These are phyloP conservation scores for Geotrichum ghanense DNA, from an alignment of 805 yeast genomes.

Conservation along the genomic window DNA sequence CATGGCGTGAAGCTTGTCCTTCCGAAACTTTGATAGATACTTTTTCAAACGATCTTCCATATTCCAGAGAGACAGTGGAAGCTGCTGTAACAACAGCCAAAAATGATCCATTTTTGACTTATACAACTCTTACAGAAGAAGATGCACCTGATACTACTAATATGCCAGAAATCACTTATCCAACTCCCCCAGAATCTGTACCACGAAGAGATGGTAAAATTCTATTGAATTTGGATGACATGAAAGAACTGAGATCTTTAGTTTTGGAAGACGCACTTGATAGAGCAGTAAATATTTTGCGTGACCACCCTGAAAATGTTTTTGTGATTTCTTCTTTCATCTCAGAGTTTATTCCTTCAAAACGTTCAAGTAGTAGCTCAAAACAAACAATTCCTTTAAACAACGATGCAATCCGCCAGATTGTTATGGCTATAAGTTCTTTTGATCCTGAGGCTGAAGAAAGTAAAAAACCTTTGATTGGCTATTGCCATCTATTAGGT, in stretches of 20 bases:
- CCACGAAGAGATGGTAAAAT: conserved; percentile 11
- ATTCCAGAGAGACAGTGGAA: conserved; percentile 6
- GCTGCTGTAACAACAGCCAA: conserved; percentile 8
- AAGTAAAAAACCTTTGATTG: conserved; percentile 8
- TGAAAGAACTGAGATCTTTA: conserved; percentile 16
- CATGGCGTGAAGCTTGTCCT: conserved; percentile 17
- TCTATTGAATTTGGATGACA: conserved; percentile 12
- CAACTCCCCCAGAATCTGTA: conserved; percentile 8
- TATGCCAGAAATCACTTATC: not conserved
- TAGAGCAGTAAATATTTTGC: conserved; percentile 13
- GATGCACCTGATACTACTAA: conserved; percentile 2
- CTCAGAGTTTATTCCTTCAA: conserved; percentile 8
- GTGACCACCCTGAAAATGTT: conserved; percentile 15
- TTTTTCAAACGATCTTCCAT: conserved; percentile 9
- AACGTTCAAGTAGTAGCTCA: not conserved
- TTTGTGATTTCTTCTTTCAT: conserved; percentile 13
- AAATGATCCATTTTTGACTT: not conserved
- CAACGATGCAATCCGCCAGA: conserved; percentile 8
- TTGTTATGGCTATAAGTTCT: conserved; percentile 9
- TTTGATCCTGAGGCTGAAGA: conserved; percentile 5
- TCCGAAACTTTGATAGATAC: conserved; percentile 17
- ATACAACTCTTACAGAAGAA: not conserved
- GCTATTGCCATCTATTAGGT: conserved; percentile 17
- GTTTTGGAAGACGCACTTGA: conserved; percentile 12
- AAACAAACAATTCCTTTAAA: conserved; percentile 5